phyloP scores from a whole-genome alignment of 164 flowering plant species.

The Cinnamomum chago region DNA sequence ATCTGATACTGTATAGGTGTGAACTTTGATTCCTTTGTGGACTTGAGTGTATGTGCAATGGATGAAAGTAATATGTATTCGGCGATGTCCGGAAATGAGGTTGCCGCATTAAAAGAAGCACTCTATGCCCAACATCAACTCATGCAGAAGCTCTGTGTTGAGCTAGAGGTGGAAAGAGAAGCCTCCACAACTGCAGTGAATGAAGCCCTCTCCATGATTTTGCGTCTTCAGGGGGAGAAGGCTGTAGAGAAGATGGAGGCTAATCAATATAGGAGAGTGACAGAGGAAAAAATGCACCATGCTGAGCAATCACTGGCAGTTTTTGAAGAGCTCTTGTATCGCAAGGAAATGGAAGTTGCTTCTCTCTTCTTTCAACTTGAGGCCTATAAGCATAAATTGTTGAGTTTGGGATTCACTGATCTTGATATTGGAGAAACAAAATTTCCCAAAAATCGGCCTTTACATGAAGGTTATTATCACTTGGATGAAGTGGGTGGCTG shows the following conservation, averaged over 20 bases:
- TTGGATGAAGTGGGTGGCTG: constrained; percentile 18
- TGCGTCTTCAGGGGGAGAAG: constrained; percentile 81
- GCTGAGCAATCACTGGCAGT: constrained; percentile 52
- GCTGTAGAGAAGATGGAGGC: constrained; percentile 83
- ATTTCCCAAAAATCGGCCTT: constrained; percentile 26
- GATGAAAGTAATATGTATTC: constrained; percentile 17
- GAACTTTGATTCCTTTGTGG: not conserved
- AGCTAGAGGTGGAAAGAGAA: constrained; percentile 84
- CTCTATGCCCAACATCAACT: constrained; percentile 62
- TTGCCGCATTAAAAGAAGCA: constrained; percentile 50
- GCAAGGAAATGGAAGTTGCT: constrained; percentile 80
- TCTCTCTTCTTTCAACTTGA: constrained; percentile 71
- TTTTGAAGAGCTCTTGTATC: constrained; percentile 57
- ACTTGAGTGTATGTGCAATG: constrained; percentile 18
- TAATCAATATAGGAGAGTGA: constrained; percentile 74
- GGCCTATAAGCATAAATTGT: constrained; percentile 56
- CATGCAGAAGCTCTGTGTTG: constrained; percentile 60
- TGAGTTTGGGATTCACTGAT: constrained; percentile 59
- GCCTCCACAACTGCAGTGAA: constrained; percentile 71
- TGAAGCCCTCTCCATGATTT: constrained; percentile 80
- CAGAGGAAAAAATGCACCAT: constrained; percentile 73
- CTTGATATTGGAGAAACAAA: constrained; percentile 27
- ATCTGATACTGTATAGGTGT: not conserved
- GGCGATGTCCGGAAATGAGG: constrained; percentile 28
- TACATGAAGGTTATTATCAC: constrained; percentile 23